Evolutionary conservation across 2,329 filamentous ascomycete species (phyloP).

Genomic region (Scedosporium apiospermum): DNA sequence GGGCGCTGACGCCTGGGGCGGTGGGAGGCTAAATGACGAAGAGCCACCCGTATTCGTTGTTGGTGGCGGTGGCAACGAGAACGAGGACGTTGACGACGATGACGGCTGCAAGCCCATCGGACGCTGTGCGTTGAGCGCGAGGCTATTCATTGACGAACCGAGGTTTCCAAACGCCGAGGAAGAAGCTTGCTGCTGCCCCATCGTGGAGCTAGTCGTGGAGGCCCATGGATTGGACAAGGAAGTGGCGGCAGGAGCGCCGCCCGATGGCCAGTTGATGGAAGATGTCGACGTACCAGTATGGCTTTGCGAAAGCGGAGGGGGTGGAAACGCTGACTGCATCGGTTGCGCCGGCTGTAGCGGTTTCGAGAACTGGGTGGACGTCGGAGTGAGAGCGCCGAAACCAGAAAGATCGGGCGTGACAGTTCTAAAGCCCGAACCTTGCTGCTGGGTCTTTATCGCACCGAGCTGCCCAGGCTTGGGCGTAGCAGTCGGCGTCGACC

Average conservation of each 20-base stretch:
- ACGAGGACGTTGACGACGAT: slow-evolving; percentile 24
- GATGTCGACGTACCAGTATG: slow-evolving; percentile 18
- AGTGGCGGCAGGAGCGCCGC: slow-evolving; percentile 24
- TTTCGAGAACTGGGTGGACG: slow-evolving; percentile 53
- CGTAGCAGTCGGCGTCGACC: slow-evolving; percentile 49
- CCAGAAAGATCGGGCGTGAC: slow-evolving; percentile 49
- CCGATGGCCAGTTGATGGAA: slow-evolving; percentile 42
- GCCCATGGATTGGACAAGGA: slow-evolving; percentile 36
- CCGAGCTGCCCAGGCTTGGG: slow-evolving; percentile 8
- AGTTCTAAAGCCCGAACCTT: slow-evolving; percentile 37
- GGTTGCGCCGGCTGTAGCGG: slow-evolving; percentile 38
- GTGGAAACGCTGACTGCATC: slow-evolving; percentile 15
- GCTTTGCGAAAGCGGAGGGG: slow-evolving; percentile 14
- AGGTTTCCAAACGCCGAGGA: slow-evolving; percentile 23
- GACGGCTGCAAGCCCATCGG: slow-evolving; percentile 18
- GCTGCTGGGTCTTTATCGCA: slow-evolving; percentile 20
- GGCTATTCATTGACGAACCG: slow-evolving; percentile 33
- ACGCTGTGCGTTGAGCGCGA: slow-evolving; percentile 37
- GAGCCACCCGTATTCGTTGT: slow-evolving; percentile 16
- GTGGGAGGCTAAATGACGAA: slow-evolving; percentile 37
- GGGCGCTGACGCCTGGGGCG: slow-evolving; percentile 24
- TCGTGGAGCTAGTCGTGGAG: slow-evolving; percentile 22
- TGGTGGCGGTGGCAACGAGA: slow-evolving; percentile 50
- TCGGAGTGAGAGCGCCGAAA: slow-evolving; percentile 47
- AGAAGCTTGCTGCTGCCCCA: slow-evolving; percentile 1